A percentile compares a stretch with the other conserved stretches of the same genome.
Conservation (phyloP, 2,329 filamentous ascomycete species). For the Alternaria longipes region DNA sequence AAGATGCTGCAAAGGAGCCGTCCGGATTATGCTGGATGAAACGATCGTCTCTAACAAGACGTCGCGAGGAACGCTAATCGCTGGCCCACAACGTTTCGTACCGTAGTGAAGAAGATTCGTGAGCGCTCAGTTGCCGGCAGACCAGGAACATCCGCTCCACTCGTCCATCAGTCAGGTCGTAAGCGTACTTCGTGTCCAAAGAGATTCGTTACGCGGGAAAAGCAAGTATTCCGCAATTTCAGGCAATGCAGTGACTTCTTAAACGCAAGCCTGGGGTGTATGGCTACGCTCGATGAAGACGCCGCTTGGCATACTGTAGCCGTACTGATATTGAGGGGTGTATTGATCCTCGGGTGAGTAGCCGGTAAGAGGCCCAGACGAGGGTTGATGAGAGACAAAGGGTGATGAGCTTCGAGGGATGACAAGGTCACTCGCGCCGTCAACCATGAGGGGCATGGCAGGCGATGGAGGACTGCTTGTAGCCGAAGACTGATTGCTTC, state of each 20-base stretch:
- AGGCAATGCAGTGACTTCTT: constrained; percentile 22
- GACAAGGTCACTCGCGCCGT: constrained; percentile 51
- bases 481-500: constrained; percentile 47
- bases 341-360: constrained; percentile 53
- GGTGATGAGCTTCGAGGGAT: constrained; percentile 43
- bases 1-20: constrained; percentile 47
- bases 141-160: constrained; percentile 47
- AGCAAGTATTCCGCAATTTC: constrained; percentile 9
- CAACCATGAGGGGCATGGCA: constrained; percentile 44
- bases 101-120: constrained; percentile 43
- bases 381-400: constrained; percentile 53
- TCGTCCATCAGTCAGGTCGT: constrained; percentile 45
- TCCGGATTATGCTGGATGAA: constrained; percentile 42
- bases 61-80: constrained; percentile 28
- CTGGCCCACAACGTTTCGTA: constrained; percentile 41
- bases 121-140: constrained; percentile 42
- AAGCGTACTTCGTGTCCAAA: constrained; percentile 48
- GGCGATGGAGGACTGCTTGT: constrained; percentile 51
- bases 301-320: constrained; percentile 51
- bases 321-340: constrained; percentile 55
- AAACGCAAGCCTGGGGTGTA: constrained; percentile 55
- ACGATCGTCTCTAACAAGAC: constrained; percentile 24
- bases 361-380: constrained; percentile 54
- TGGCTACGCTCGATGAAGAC: constrained; percentile 57
- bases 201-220: constrained; percentile 45